Evolutionary conservation across 768 basidiomycete species (phyloP), one percentile per base, ranked within the genome.

Genomic region (Leccinum broughii): DNA sequence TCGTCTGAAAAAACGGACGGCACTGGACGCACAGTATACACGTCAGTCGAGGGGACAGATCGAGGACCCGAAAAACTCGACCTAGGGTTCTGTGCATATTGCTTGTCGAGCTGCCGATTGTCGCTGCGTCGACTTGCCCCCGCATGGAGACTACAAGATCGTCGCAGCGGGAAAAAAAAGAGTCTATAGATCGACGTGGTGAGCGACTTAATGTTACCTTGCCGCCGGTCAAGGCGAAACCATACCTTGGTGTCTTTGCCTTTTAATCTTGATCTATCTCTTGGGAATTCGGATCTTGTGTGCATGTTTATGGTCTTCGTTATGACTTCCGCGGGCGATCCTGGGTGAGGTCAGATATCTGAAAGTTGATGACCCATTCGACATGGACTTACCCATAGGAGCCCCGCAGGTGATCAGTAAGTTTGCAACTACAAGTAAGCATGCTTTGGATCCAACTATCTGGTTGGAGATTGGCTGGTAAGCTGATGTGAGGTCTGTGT

Each of bases 111-210:
- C n/a, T 35, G 37, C 37, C 39, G 46, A 37, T 15, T 22, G 24
- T 22, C 8, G 54, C 35, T 30, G 46, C 41, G 49, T 66, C 52
- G 63, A 60, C n/a, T 61, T 66, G 67, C 51, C 51, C 4, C 64
- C 64, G 57, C 56, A 63, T 52, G 55, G 51, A 24, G 61, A 66
- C 46, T 15, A 30, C 6, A 50, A 48, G 56, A 50, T 46, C 54
- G 30, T 44, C 26, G 51, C 22, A 56, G 56, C n/a, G 7, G 48
- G 8, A 7, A 35, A 20, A 41, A 14, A 41, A 41, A 41, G 6
- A 58, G n/a, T 20, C 66, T 64, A 39, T 5, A 6, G 28, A 20
- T 44, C 14, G 30, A 10, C 24, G 26, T 28, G 44, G 9, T 64
- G 52, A 64, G 41, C 10, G 13, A 28, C 20, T 28, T 8, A 22